Percentiles rank a stretch among this genome's conserved stretches.
Conservation (phyloP, 768 basidiomycete genomes). For the Holtermanniella nyarrowii region DNA sequence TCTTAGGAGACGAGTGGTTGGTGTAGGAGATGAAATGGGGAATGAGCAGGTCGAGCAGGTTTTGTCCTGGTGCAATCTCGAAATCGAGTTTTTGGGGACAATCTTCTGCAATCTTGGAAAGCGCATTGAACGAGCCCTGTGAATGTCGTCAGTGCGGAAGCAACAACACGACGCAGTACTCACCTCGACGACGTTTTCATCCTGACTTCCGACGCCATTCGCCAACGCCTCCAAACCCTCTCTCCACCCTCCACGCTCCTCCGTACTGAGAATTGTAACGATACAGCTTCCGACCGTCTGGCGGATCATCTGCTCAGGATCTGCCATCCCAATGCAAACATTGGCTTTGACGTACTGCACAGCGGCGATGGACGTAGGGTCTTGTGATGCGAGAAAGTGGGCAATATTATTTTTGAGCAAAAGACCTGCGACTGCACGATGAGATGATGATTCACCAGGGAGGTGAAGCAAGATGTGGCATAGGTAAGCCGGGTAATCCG, state of each 20-base stretch:
- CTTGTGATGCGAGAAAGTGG: slow-evolving; percentile 50
- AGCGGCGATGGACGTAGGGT: slow-evolving; percentile 54
- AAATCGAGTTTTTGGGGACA: slow-evolving; percentile 91
- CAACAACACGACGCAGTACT: slow-evolving; percentile 22
- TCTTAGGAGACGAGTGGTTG: slow-evolving; percentile 73
- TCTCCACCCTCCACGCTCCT: slow-evolving; percentile 90
- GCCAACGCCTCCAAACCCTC: slow-evolving; percentile 83
- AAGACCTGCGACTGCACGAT: slow-evolving; percentile 91
- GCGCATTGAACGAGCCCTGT: slow-evolving; percentile 82
- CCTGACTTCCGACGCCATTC: slow-evolving; percentile 61
- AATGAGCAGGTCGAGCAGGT: slow-evolving; percentile 91
- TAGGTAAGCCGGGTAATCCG: slow-evolving; percentile 93
- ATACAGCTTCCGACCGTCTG: slow-evolving; percentile 91
- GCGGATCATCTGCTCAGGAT: slow-evolving; percentile 74
- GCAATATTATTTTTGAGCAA: slow-evolving; percentile 86
- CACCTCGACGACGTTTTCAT: slow-evolving; percentile 78
- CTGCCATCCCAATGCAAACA: slow-evolving; percentile 48
- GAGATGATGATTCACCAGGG: slow-evolving; percentile 77
- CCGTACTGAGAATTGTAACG: slow-evolving; percentile 71
- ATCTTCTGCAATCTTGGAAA: slow-evolving; percentile 94
- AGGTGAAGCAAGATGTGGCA: slow-evolving; percentile 78
- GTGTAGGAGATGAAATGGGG: slow-evolving; percentile 85
- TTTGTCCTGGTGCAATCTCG: slow-evolving; percentile 71
- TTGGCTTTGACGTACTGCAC: slow-evolving; percentile 43
- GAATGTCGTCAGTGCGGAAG: slow-evolving; percentile 13